Conservation (phyloP, 768 basidiomycete species). For the Mycena venus region DNA sequence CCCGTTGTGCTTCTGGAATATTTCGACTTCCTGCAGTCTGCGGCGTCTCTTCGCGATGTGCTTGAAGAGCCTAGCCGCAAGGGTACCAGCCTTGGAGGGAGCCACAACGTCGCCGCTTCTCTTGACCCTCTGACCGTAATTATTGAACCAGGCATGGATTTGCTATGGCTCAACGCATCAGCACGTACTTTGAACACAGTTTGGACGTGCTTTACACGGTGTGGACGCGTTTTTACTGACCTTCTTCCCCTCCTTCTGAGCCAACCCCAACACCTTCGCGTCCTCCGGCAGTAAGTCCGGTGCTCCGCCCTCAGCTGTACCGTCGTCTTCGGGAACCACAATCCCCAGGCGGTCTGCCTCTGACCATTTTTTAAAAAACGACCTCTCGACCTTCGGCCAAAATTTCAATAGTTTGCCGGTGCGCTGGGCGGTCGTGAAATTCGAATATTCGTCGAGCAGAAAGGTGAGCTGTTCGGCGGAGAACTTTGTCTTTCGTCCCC, state of each 20-base stretch:
- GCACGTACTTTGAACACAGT: too few species aligned
- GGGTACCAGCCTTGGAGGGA: neutral
- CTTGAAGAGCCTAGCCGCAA: neutral
- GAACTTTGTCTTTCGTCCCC: neutral
- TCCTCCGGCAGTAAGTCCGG: neutral
- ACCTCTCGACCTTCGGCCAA: neutral
- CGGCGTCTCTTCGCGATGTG: neutral
- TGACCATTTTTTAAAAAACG: neutral
- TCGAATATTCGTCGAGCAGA: neutral
- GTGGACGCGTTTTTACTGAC: too few species aligned
- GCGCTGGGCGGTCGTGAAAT: neutral
- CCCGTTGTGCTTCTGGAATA: slow-evolving; percentile 6
- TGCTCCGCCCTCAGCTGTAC: neutral
- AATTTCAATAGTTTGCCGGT: neutral
- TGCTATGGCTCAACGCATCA: neutral
- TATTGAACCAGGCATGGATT: slow-evolving; percentile 13
- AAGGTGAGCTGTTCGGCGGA: neutral
- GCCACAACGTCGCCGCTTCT: neutral
- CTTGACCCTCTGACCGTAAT: neutral
- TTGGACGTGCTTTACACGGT: too few species aligned
- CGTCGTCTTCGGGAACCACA: neutral
- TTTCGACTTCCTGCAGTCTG: slow-evolving; percentile 1
- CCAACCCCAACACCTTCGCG: neutral
- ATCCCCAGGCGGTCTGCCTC: neutral
- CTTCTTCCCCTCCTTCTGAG: neutral